A percentile compares a stretch with the other conserved stretches of the same genome.
These are phyloP conservation scores for Moringa oleifera DNA, from an alignment of 345 rosid genomes.

Conservation along the genomic window DNA sequence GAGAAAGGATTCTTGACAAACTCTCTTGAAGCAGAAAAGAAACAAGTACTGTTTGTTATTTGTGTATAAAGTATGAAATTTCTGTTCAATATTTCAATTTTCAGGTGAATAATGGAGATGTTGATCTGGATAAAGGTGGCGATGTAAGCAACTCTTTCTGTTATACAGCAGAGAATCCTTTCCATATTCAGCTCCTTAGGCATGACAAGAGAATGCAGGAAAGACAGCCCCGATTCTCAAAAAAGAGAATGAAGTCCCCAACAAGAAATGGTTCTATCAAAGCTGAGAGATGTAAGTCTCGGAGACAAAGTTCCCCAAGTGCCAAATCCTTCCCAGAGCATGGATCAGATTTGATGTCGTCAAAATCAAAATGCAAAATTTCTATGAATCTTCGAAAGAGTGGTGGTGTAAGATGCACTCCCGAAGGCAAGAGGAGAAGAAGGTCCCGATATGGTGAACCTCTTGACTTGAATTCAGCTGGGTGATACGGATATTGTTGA, in stretches of 20 bases:
- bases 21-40: too few species aligned
- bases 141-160: constrained; percentile 39
- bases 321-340: constrained; percentile 16
- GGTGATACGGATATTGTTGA: constrained; percentile 11
- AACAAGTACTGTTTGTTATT: neutral
- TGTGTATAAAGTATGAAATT: neutral
- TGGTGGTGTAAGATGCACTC: constrained; percentile 47
- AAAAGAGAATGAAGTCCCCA: constrained; percentile 64
- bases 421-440: constrained; percentile 70
- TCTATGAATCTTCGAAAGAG: constrained; percentile 43
- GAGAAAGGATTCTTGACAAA: neutral
- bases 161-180: constrained; percentile 68
- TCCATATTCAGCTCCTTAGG: constrained; percentile 49
- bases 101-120: constrained; percentile 93
- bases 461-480: constrained; percentile 32
- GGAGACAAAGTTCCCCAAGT: constrained; percentile 13
- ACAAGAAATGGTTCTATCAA: constrained; percentile 19
- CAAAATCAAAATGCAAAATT: constrained; percentile 34
- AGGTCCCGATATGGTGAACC: constrained; percentile 39
- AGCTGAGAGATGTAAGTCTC: constrained; percentile 12
- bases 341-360: constrained; percentile 22
- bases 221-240: constrained; percentile 26
- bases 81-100: neutral
- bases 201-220: constrained; percentile 22
- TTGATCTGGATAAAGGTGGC: constrained; percentile 54